These are phyloP conservation scores for Helicocarpus griseus DNA, from an alignment of 2,329 filamentous ascomycete genomes.

Conservation along the genomic window DNA sequence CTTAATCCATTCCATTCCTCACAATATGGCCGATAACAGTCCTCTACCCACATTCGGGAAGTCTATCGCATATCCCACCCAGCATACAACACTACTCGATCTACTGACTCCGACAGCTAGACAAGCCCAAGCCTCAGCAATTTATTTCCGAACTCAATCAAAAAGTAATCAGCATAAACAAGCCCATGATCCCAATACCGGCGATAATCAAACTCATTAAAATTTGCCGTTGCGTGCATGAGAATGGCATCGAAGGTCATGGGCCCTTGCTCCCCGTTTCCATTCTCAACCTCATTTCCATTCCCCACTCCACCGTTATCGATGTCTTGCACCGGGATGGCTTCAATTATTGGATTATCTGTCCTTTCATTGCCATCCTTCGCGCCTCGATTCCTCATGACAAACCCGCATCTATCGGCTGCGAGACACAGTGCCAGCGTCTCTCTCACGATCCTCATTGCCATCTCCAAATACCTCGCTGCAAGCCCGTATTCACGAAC, in stretches of 20 bases:
- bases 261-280: no score
- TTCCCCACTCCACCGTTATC: neutral
- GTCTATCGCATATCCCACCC: neutral
- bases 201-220: conserved; percentile 28
- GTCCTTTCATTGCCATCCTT: neutral
- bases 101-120: conserved; percentile 3
- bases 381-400: neutral
- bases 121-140: conserved; percentile 20
- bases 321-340: neutral
- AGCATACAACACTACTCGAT: neutral
- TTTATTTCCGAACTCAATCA: conserved; percentile 33
- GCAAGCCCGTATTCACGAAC: conserved; percentile 3
- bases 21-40: no score
- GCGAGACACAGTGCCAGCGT: conserved; percentile 10
- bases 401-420: conserved; percentile 2
- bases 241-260: conserved; percentile 12
- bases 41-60: no score
- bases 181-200: conserved; percentile 31
- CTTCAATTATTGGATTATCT: neutral
- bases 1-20: no score
- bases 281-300: no score
- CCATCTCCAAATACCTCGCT: conserved; percentile 7
- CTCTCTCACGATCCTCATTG: conserved; percentile 9
- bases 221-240: conserved; percentile 28
- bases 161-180: conserved; percentile 34